A percentile compares a stretch with the other conserved stretches of the same genome.
phyloP scores from a whole-genome alignment of 139 green algal species.

The Parachlorella kessleri region DNA sequence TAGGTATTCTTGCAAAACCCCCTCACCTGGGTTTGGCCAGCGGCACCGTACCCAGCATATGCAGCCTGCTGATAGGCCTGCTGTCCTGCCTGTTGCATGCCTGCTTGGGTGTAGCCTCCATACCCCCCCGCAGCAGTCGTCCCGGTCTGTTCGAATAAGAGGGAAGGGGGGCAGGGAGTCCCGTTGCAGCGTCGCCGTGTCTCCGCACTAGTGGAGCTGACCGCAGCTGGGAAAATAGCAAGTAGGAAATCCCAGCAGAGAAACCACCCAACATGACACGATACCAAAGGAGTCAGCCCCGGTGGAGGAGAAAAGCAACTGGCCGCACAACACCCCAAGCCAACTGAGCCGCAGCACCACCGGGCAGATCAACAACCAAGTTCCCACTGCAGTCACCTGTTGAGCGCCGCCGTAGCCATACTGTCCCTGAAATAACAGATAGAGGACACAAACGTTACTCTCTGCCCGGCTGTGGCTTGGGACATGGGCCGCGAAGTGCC shows the following conservation, averaged over 20 bases:
- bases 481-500: not conserved
- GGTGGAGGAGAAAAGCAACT: no score
- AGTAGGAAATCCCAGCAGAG: no score
- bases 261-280: no score
- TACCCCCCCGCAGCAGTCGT: not conserved
- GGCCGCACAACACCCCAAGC: no score
- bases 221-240: no score
- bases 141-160: not conserved
- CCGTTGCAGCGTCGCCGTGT: no score
- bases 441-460: not conserved
- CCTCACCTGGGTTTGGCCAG: not conserved
- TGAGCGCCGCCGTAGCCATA: not conserved
- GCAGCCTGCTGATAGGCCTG: not conserved
- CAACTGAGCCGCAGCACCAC: no score
- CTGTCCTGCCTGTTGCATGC: not conserved
- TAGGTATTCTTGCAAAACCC: no score
- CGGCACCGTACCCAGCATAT: not conserved
- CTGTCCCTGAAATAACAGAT: slow-evolving; percentile 1
- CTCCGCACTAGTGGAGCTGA: no score
- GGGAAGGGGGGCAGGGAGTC: no score
- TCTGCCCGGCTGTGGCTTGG: not conserved
- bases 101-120: not conserved
- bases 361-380: no score
- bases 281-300: no score
- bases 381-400: slow-evolving; percentile 5